Base-by-base conservation (phyloP, 2,329 filamentous ascomycete genomes). In the Phialophora chinensis region DNA sequence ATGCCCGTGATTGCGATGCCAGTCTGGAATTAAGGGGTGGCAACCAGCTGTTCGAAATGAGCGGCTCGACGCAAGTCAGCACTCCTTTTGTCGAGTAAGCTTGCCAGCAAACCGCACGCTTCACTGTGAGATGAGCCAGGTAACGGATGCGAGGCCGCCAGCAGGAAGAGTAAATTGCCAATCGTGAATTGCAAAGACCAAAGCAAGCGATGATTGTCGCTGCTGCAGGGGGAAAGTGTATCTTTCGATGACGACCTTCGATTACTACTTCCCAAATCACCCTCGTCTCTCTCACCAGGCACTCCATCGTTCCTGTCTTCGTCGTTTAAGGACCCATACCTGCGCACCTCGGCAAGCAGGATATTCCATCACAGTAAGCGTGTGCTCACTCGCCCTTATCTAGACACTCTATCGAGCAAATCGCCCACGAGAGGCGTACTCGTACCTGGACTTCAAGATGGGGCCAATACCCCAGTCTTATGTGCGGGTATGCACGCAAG, bases 61-160 rank as follows among this genome's bases (percentile, higher is more conserved):
- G 54, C 29, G 47, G 25, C 54, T 59, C 47, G 62, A 54, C 50
- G 23, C 47, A 54, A 58, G 56, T 59, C 62, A 44, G 55, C 57
- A 35, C 42, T 44, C 57, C 38, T 49, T 47, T 20, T 8, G 7
- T 42, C 12, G 56, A 31, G 10, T 6, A 31, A 12, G 56, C 25
- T 29, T 3, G 56, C 38, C 12, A 59, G 11, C 38, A 42, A 14
- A 12, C 35, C 17, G 4, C 35, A 42, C 6, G 8, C 29, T 6
- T 42, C 14, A n/a, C 29, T 23, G n/a, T 11, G 38, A 44, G 47
- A 50, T 23, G 38, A 60, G 47, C 23, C 47, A 49, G 11, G 3
- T 23, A 27, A 7, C 25, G 25, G 11, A 55, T n/a, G 53, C n/a
- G 53, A 55, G 29, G 53, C 53, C 53, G n/a, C 53, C 27, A 33